phyloP scores from a whole-genome alignment of 2,329 filamentous ascomycete species.

The Xylariomycetidae sp. region DNA sequence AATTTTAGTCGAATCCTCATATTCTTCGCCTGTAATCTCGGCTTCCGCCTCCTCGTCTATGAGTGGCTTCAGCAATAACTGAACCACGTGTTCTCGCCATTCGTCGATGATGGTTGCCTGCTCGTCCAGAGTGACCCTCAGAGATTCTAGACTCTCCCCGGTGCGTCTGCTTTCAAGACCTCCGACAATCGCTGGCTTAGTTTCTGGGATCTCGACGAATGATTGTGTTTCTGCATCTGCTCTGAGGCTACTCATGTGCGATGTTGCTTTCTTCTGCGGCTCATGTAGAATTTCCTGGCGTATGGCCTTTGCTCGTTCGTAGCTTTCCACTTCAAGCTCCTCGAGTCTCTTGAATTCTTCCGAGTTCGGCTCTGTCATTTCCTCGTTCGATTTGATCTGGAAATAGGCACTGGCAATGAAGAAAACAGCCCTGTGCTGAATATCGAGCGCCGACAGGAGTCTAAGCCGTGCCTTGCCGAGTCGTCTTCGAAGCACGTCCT shows the following conservation, averaged over 20 bases:
- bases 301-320: slow-evolving; percentile 72
- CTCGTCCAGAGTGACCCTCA: slow-evolving; percentile 63
- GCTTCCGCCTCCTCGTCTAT: slow-evolving; percentile 74
- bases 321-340: slow-evolving; percentile 64
- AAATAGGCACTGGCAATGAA: slow-evolving; percentile 81
- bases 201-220: slow-evolving; percentile 61
- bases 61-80: slow-evolving; percentile 67
- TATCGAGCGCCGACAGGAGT: slow-evolving; percentile 68
- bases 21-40: slow-evolving; percentile 84
- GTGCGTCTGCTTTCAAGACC: slow-evolving; percentile 71
- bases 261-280: slow-evolving; percentile 51
- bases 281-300: slow-evolving; percentile 72
- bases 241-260: slow-evolving; percentile 59
- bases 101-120: slow-evolving; percentile 68
- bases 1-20: slow-evolving; percentile 77
- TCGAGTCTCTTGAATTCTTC: slow-evolving; percentile 64
- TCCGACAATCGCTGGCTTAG: slow-evolving; percentile 45
- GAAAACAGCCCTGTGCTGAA: slow-evolving; percentile 78
- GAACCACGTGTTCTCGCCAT: slow-evolving; percentile 70
- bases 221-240: slow-evolving; percentile 46
- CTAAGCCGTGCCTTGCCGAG: slow-evolving; percentile 58
- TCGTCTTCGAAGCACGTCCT: too few relatives aligned
- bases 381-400: slow-evolving; percentile 71
- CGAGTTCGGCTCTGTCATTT: slow-evolving; percentile 61
- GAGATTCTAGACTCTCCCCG: slow-evolving; percentile 59